Evolutionary conservation across 2,329 filamentous ascomycete genomes (phyloP).

Genomic region (Exophiala bonariae): DNA sequence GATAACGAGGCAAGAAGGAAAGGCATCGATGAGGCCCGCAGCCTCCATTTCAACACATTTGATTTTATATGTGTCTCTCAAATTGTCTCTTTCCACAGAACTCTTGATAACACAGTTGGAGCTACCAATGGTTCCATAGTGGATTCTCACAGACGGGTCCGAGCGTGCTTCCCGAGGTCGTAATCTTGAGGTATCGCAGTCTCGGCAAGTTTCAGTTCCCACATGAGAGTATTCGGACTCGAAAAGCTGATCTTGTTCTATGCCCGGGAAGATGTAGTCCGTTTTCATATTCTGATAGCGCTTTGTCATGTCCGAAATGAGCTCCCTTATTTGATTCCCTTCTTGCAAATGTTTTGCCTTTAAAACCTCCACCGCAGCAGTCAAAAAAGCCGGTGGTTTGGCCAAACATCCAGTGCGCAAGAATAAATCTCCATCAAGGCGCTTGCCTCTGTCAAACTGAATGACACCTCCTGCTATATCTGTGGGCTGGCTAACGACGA

Average conservation of each 20-base stretch:
- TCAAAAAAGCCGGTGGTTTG: not conserved
- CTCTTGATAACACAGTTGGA: conserved; percentile 30
- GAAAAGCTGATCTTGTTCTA: too few species aligned
- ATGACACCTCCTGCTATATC: conserved; percentile 25
- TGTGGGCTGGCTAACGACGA: conserved; percentile 28
- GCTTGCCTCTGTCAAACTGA: conserved; percentile 22
- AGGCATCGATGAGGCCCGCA: conserved; percentile 20
- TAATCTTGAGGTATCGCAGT: too few species aligned
- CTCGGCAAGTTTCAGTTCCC: too few species aligned
- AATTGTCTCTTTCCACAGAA: conserved; percentile 10
- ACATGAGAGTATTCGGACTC: too few species aligned
- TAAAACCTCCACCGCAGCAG: too few species aligned
- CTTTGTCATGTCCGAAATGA: too few species aligned
- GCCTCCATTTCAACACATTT: conserved; percentile 21
- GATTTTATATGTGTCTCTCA: not conserved
- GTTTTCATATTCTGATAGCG: too few species aligned
- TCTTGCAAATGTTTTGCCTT: too few species aligned
- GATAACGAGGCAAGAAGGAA: conserved; percentile 20
- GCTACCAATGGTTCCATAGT: conserved; percentile 30
- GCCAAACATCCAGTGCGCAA: not conserved
- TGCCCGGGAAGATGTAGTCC: too few species aligned
- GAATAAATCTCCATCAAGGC: not conserved
- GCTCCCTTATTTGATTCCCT: too few species aligned
- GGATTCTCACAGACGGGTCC: conserved; percentile 9
- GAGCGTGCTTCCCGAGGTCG: too few species aligned